Base-by-base conservation (phyloP, 2,329 filamentous ascomycete genomes). In the Nemania sp. region DNA sequence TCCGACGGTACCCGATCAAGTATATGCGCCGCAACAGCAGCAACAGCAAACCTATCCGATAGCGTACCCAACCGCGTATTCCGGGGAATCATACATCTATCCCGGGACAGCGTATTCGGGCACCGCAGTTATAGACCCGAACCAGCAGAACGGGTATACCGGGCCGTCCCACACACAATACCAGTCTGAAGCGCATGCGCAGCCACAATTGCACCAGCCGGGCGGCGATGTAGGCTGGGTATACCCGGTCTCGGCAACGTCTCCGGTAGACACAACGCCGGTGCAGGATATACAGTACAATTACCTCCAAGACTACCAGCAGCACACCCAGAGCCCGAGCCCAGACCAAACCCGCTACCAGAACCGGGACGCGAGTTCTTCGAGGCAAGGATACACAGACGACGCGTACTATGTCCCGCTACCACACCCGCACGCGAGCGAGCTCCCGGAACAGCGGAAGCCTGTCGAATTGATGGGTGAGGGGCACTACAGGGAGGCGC, bases 401-500 rank as follows among this genome's bases (percentile, higher is more conserved):
- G 49, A 47, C 27, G 15, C 27, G 2, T 67, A 69, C 22, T 38
- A 65, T 26, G 38, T 67, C 2, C 64, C 64, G 18, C 67, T 52
- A 10, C 64, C 67, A 2, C 67, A 61, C 20, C 62, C 70, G n/a
- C 52, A 73, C 13, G 64, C 58, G 18, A 78, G 78, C 60, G 79
- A 82, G 70, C 69, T 81, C 63, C 73, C 79, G 0, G 75, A 73
- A 1, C 76, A 79, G 69, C 53, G 67, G 5, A 74, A 73, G 43
- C 75, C 75, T 0, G 74, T 78, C 51, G 80, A 82, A 69, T 72
- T 82, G 66, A 73, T 79, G 68, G 79, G 77, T 0, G 78, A 80
- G 62, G 77, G 77, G 0, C 77, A 79, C n/a, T 76, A 75, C 55
- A 73, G 69, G 43, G 77, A 78, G 53, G 66, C 51, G 24, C 73